A percentile compares a stretch with the other conserved stretches of the same genome.
phyloP scores from a whole-genome alignment of 2,329 filamentous ascomycete genomes.

The Talaromyces piceae region DNA sequence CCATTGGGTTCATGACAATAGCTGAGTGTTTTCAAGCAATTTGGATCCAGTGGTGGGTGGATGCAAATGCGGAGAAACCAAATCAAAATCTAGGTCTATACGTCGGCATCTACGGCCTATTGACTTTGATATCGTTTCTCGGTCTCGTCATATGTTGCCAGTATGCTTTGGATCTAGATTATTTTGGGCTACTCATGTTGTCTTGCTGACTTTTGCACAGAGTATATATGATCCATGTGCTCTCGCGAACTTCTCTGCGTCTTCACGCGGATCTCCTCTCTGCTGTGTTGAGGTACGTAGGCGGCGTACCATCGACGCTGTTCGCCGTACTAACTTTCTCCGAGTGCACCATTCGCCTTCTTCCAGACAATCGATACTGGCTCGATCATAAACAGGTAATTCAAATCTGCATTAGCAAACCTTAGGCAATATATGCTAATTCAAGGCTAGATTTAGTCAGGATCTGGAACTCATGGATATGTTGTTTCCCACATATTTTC shows the following conservation, averaged over 20 bases:
- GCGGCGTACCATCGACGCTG: too few relatives aligned
- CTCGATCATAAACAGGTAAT: constrained; percentile 5
- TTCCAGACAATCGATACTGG: constrained; percentile 5
- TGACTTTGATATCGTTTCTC: constrained; percentile 1
- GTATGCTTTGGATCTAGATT: not conserved
- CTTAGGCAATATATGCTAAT: not conserved
- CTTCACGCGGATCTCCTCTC: not conserved
- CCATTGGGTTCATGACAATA: not conserved
- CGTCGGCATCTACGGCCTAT: constrained; percentile 2
- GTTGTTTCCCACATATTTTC: constrained; percentile 28
- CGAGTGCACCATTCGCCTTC: constrained; percentile 1
- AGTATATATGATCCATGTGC: not conserved
- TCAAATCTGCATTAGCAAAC: too few relatives aligned
- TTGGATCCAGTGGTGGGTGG: constrained; percentile 6
- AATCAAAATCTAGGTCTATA: constrained; percentile 2
- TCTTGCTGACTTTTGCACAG: not conserved
- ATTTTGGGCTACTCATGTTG: too few relatives aligned
- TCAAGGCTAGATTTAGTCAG: constrained; percentile 23
- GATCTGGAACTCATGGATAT: constrained; percentile 40
- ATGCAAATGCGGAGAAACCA: constrained; percentile 1
- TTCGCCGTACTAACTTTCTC: not conserved
- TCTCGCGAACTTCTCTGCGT: not conserved
- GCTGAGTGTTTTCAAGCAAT: not conserved
- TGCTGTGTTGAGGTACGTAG: not conserved
- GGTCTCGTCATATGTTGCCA: not conserved